Percentiles rank a stretch among this genome's conserved stretches.
These are phyloP conservation scores for Picea sitchensis DNA, from an alignment of 75 land plant species.

Conservation along the genomic window DNA sequence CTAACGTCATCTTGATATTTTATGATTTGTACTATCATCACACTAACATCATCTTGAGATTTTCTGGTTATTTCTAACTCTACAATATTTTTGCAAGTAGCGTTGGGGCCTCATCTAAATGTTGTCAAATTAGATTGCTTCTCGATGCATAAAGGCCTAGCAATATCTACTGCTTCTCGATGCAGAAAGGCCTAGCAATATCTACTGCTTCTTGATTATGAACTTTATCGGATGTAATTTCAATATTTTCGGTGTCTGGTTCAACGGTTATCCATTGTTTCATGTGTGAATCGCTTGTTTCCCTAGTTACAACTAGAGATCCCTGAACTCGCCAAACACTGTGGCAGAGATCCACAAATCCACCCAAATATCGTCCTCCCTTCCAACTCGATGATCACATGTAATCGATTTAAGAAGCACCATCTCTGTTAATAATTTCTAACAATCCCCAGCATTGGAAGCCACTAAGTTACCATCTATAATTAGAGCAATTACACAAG, in stretches of 20 bases:
- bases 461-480: constrained; percentile 49
- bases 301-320: constrained; percentile 69
- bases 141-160: constrained; percentile 15
- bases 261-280: constrained; percentile 71
- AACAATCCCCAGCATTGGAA: constrained; percentile 85
- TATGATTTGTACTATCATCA: constrained; percentile 49
- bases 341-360: constrained; percentile 48
- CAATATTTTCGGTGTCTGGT: constrained; percentile 49
- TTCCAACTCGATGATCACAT: constrained; percentile 59
- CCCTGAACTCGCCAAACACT: constrained; percentile 76
- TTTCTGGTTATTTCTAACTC: constrained; percentile 47
- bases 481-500: constrained; percentile 73
- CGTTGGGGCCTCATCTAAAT: constrained; percentile 4
- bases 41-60: constrained; percentile 58
- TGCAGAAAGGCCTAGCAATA: background rate
- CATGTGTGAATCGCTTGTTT: constrained; percentile 63
- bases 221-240: constrained; percentile 54
- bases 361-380: constrained; percentile 68
- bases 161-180: constrained; percentile 73
- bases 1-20: background rate
- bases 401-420: constrained; percentile 69
- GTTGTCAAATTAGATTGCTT: background rate
- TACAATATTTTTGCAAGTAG: constrained; percentile 50
- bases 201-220: constrained; percentile 59
- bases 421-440: constrained; percentile 64